Base-by-base conservation (phyloP, 2,329 filamentous ascomycete species). In the Scortechinia acanthostroma region DNA sequence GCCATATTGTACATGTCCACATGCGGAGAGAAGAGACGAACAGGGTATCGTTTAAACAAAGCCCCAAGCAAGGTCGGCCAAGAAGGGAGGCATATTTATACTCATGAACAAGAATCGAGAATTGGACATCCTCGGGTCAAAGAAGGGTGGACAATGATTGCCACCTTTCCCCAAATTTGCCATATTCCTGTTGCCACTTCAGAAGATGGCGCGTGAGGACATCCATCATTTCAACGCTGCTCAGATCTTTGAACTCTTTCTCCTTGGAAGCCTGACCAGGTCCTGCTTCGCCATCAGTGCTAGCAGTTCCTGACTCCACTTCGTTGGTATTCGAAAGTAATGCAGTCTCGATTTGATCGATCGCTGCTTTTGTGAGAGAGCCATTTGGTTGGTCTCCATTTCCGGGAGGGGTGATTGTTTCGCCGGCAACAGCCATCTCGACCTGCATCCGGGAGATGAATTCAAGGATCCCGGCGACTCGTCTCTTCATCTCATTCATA, bases 401-500 rank as follows among this genome's bases (percentile, higher is more conserved):
- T 35, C 55, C 55, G 20, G 48, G 47, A 52, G 68, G 57, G 47
- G 65, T 54, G 52, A 66, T 51, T 51, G 67, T 58, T 51, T 71
- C 62, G 54, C 70, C 61, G 49, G 83, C 84, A 22, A 77, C 80
- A 2, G 88, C 89, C 64, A 95, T 77, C 56, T 96, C 91, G 4
- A 95, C 74, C 61, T 96, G 90, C 47, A 89, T 91, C 52, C 88
- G 81, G 3, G 86, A 84, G 50, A 96, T 95, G 57, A 91, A 96
- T 53, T 93, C 89, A 48, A 95, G 74, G 58, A 96, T 94, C 17
- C 79, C 86, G 3, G 86, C 79, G 4, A 91, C 88, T 6, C 89
- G 83, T 51, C 87, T 80, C 64, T 87, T 88, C 80, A 95, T 90
- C 58, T 95, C 90, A 48, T 83, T 83, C 82, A 94, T 87, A 21